phyloP scores from a whole-genome alignment of 106 monocot genomes.

The Hemerocallis citrina region DNA sequence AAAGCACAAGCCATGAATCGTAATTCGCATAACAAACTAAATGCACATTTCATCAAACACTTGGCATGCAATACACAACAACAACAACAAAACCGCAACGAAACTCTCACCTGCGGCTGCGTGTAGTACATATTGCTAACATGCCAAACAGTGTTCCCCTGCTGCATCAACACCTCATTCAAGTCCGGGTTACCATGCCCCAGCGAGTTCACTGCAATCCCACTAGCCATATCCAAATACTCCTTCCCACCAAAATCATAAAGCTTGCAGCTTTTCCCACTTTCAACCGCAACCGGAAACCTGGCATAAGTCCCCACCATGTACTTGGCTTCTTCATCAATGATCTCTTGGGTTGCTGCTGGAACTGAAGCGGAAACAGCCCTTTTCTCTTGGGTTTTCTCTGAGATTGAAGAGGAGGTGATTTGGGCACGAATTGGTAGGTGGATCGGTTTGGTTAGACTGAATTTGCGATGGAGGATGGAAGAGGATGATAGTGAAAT shows the following conservation, averaged over 20 bases:
- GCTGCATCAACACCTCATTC: slow-evolving; percentile 49
- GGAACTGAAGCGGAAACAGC: background rate
- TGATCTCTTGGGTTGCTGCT: slow-evolving; percentile 33
- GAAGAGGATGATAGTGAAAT: background rate
- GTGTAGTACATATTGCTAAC: slow-evolving; percentile 82
- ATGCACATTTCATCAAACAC: slow-evolving; percentile 3
- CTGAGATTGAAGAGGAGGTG: slow-evolving; percentile 11
- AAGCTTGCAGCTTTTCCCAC: slow-evolving; percentile 62
- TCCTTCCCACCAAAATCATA: slow-evolving; percentile 72
- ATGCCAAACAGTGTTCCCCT: slow-evolving; percentile 58
- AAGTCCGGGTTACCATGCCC: slow-evolving; percentile 69
- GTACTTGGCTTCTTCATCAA: slow-evolving; percentile 40
- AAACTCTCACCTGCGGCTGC: slow-evolving; percentile 40
- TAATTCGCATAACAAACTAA: background rate
- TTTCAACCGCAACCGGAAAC: slow-evolving; percentile 48
- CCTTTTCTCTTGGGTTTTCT: slow-evolving; percentile 14
- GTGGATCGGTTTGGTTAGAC: background rate
- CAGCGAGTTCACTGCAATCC: slow-evolving; percentile 84
- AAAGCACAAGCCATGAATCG: too few relatives aligned
- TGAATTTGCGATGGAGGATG: slow-evolving; percentile 1
- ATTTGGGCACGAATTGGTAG: background rate
- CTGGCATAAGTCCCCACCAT: slow-evolving; percentile 72
- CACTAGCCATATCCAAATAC: slow-evolving; percentile 77
- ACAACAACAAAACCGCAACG: background rate
- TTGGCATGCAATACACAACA: background rate